Percentiles rank a stretch among this genome's conserved stretches.
Evolutionary conservation across 108 stramenopile genomes (phyloP).

Genomic region (Craspedostauros australis): DNA sequence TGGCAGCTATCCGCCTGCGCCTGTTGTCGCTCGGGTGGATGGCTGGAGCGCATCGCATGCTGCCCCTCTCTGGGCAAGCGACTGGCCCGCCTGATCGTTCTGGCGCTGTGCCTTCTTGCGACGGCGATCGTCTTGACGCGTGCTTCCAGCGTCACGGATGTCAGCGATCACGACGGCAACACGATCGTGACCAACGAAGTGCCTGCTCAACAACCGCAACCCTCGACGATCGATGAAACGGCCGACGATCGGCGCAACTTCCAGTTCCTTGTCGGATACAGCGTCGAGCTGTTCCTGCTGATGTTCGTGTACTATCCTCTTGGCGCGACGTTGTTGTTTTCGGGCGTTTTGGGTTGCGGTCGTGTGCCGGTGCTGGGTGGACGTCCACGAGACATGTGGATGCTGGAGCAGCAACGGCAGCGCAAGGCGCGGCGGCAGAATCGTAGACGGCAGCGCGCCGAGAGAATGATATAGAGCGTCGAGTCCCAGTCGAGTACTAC

Average conservation of each 20-base stretch:
- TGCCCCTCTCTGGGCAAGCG: conserved; percentile 36
- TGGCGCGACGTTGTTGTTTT: conserved; percentile 42
- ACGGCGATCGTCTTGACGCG: conserved; percentile 48
- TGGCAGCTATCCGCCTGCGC: conserved; percentile 78
- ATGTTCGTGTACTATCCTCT: conserved; percentile 69
- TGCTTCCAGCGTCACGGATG: conserved; percentile 23
- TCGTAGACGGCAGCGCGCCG: too few relatives aligned
- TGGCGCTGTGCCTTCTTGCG: conserved; percentile 35
- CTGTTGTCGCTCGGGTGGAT: conserved; percentile 41
- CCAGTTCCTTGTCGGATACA: conserved; percentile 58
- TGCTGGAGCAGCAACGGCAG: too few relatives aligned
- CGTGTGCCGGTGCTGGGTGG: conserved; percentile 29
- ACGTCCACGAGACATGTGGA: too few relatives aligned
- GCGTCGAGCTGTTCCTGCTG: conserved; percentile 54
- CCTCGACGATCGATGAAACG: conserved; percentile 1
- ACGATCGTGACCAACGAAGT: neutral
- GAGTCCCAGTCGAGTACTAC: too few relatives aligned
- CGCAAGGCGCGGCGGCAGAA: too few relatives aligned
- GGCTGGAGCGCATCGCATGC: conserved; percentile 17
- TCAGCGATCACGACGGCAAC: neutral
- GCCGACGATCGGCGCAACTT: conserved; percentile 34
- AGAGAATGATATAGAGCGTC: too few relatives aligned
- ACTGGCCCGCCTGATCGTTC: conserved; percentile 38
- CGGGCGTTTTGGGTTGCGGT: conserved; percentile 18
- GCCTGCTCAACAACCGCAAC: neutral